Evolutionary conservation across 2,329 filamentous ascomycete genomes (phyloP).

Genomic region (Colletotrichum theobromicola): DNA sequence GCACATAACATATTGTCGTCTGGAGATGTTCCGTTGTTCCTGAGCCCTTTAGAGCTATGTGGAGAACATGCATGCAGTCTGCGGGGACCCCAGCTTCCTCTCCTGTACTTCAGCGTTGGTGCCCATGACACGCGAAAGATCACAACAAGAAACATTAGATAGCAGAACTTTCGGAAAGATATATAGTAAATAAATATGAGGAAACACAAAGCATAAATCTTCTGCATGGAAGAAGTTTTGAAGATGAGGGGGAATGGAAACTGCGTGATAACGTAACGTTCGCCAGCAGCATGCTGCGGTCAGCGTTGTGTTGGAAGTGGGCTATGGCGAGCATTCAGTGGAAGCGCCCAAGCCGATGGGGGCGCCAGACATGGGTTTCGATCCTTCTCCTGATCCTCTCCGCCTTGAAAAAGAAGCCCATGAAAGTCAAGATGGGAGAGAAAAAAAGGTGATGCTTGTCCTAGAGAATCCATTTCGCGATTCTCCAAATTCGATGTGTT

Average conservation of each 20-base stretch:
- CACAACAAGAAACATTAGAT: rapidly evolving
- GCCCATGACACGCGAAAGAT: not conserved
- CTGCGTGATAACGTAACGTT: not conserved
- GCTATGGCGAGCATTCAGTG: not conserved
- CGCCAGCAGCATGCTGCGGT: not conserved
- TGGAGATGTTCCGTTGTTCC: not conserved
- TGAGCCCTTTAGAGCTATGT: not conserved
- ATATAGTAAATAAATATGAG: rapidly evolving
- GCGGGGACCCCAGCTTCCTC: not conserved
- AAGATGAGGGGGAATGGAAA: not conserved
- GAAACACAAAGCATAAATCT: not conserved
- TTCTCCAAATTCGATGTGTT: not conserved
- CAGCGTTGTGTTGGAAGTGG: not conserved
- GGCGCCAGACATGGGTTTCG: not conserved
- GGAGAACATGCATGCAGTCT: not conserved
- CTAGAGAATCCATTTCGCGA: too few relatives aligned
- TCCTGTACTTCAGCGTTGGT: not conserved
- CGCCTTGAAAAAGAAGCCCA: not conserved
- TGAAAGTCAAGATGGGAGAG: not conserved
- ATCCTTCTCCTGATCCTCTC: not conserved
- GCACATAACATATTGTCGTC: not conserved
- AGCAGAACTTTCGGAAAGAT: rapidly evolving
- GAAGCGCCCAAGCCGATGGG: not conserved
- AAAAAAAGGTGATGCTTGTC: not conserved
- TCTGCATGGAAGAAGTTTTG: not conserved